These are phyloP conservation scores for Zygosaccharomyces pseudobailii DNA, from an alignment of 1,139 yeast genomes.

Conservation along the genomic window DNA sequence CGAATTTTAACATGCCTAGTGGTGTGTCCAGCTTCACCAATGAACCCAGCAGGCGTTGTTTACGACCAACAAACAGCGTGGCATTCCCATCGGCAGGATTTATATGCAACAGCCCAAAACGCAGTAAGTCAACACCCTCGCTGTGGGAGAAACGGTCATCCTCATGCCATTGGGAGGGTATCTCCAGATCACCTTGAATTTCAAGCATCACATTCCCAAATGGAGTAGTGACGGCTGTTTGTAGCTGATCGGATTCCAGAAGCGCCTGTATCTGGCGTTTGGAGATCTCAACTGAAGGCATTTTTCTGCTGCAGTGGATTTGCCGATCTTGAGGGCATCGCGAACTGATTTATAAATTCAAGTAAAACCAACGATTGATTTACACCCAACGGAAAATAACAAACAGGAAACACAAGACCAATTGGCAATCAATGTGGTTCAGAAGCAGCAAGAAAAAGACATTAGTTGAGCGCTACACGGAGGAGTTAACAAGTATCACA, in stretches of 20 bases:
- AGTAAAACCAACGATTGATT: background rate
- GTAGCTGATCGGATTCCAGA: conserved; percentile 12
- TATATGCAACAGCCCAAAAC: conserved; percentile 55
- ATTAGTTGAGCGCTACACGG: conserved; percentile 27
- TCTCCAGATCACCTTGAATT: conserved; percentile 64
- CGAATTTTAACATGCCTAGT: conserved; percentile 51
- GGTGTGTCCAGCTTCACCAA: conserved; percentile 56
- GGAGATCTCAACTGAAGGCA: conserved; percentile 29
- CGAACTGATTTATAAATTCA: background rate
- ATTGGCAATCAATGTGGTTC: background rate
- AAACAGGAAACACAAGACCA: background rate
- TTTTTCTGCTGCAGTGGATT: conserved; percentile 1
- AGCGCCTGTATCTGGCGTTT: conserved; percentile 19
- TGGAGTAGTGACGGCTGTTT: conserved; percentile 38
- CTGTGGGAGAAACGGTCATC: conserved; percentile 32
- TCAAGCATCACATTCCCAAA: conserved; percentile 57
- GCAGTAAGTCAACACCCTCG: conserved; percentile 41
- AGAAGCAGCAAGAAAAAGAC: conserved; percentile 14
- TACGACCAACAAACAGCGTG: conserved; percentile 56
- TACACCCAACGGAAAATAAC: no score
- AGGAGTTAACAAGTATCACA: conserved; percentile 28
- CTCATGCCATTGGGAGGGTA: conserved; percentile 40
- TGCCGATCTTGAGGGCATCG: background rate
- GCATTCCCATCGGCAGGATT: conserved; percentile 46
- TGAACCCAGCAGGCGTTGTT: conserved; percentile 60